Evolutionary conservation across 1,139 yeast species (phyloP).

Genomic region (Geotrichum cucujoidarum): DNA sequence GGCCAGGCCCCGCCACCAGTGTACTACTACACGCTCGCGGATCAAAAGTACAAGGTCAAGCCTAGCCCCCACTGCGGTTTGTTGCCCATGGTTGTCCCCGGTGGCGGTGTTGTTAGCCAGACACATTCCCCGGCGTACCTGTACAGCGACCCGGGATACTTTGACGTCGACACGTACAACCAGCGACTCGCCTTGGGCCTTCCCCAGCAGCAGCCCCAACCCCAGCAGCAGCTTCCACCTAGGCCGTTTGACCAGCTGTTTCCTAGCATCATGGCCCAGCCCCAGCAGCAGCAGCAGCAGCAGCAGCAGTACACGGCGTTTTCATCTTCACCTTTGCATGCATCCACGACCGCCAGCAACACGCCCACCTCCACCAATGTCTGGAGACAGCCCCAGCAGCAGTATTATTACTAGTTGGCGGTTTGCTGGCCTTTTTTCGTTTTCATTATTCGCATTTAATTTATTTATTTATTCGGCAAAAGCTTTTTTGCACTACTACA

Average conservation of each 20-base stretch:
- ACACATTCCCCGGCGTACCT: slow-evolving; percentile 7
- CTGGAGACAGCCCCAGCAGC: not conserved
- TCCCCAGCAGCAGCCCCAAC: too few relatives aligned
- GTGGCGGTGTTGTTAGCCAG: slow-evolving; percentile 2
- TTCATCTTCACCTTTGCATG: not conserved
- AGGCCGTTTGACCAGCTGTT: not conserved
- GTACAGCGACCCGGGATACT: slow-evolving; percentile 2
- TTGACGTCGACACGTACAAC: too few relatives aligned
- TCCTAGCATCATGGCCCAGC: not conserved
- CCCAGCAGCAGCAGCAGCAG: slow-evolving; percentile 1
- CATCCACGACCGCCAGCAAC: not conserved
- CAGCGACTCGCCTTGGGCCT: too few relatives aligned
- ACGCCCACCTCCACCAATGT: not conserved
- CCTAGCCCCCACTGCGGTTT: slow-evolving; percentile 13
- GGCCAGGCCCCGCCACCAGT: not conserved
- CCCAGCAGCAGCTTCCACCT: too few relatives aligned
- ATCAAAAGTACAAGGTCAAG: slow-evolving; percentile 11
- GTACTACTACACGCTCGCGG: slow-evolving; percentile 10
- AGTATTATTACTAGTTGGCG: not conserved
- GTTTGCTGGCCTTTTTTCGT: too few relatives aligned
- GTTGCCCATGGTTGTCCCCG: not conserved
- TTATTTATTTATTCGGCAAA: too few relatives aligned
- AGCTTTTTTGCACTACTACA: too few relatives aligned
- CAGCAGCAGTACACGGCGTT: not conserved
- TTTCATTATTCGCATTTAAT: too few relatives aligned